A percentile compares a stretch with the other conserved stretches of the same genome.
Conservation (phyloP, 2,329 filamentous ascomycete species). For the Lecanoromycetidae sp. region DNA sequence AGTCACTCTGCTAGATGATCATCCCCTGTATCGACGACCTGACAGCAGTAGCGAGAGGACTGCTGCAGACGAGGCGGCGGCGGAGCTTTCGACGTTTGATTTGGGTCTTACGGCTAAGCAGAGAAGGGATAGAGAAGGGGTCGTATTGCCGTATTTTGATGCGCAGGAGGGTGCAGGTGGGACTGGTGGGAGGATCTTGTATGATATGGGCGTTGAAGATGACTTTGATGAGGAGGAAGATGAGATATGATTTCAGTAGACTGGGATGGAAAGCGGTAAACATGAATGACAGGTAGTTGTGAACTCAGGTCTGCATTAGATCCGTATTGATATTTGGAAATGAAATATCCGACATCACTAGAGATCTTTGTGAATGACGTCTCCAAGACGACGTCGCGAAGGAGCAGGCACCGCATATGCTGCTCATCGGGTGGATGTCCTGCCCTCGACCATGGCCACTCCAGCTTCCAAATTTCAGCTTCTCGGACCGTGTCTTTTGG, state of each 20-base stretch:
- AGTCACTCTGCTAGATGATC: constrained; percentile 59
- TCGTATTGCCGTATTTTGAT: constrained; percentile 92
- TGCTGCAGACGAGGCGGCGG: constrained; percentile 24
- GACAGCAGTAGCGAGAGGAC: background rate
- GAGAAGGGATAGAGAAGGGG: constrained; percentile 68
- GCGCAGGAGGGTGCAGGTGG: constrained; percentile 68
- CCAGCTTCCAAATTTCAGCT: no score
- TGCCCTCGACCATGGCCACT: no score
- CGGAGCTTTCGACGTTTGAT: constrained; percentile 59
- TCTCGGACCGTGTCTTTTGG: no score
- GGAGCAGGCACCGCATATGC: no score
- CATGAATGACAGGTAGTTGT: background rate
- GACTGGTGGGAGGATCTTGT: constrained; percentile 84
- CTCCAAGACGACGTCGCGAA: no score
- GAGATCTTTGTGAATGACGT: no score
- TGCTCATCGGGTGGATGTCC: no score
- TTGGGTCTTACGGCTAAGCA: constrained; percentile 85
- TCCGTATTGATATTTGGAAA: no score
- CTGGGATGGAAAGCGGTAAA: background rate
- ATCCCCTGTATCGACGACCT: constrained; percentile 45
- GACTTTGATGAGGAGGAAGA: constrained; percentile 96
- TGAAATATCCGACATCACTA: no score
- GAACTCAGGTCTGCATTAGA: no score
- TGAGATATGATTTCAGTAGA: constrained; percentile 52
- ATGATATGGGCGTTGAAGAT: constrained; percentile 93